Evolutionary conservation across 768 basidiomycete species (phyloP).

Genomic region (Suillus occidentalis): DNA sequence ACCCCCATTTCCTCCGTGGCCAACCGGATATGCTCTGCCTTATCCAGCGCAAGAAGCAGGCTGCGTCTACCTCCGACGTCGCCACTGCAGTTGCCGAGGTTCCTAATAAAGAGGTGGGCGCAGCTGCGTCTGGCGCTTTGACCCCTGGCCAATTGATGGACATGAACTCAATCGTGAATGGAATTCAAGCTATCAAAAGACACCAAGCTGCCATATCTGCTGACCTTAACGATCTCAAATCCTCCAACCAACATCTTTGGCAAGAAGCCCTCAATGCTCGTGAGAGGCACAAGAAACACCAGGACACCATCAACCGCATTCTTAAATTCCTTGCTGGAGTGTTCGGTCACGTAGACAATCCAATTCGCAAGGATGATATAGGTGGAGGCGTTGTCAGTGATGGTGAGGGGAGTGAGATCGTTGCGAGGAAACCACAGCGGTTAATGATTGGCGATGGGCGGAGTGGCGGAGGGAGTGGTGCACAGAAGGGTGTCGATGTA

Average conservation of each 20-base stretch:
- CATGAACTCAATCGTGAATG: slow-evolving; percentile 74
- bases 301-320: slow-evolving; percentile 95
- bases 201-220: slow-evolving; percentile 91
- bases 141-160: slow-evolving; percentile 63
- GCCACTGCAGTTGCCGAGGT: slow-evolving; percentile 19
- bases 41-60: slow-evolving; percentile 82
- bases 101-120: slow-evolving; percentile 17
- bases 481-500: slow-evolving; percentile 34
- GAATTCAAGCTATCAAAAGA: slow-evolving; percentile 83
- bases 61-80: slow-evolving; percentile 33
- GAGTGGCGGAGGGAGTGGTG: slow-evolving; percentile 20
- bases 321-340: slow-evolving; percentile 93
- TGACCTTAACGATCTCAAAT: slow-evolving; percentile 86
- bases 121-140: slow-evolving; percentile 23
- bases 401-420: slow-evolving; percentile 11
- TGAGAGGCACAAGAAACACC: slow-evolving; percentile 84
- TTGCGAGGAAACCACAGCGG: slow-evolving; percentile 51
- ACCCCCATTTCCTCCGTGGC: slow-evolving; percentile 84
- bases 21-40: slow-evolving; percentile 86
- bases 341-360: slow-evolving; percentile 60
- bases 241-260: slow-evolving; percentile 89
- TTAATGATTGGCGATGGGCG: slow-evolving; percentile 66
- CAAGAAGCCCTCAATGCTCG: slow-evolving; percentile 81
- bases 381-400: slow-evolving; percentile 36
- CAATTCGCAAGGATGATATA: slow-evolving; percentile 36